These are phyloP conservation scores for Arthrobotrys iridis DNA, from an alignment of 2,329 filamentous ascomycete species.

Conservation along the genomic window DNA sequence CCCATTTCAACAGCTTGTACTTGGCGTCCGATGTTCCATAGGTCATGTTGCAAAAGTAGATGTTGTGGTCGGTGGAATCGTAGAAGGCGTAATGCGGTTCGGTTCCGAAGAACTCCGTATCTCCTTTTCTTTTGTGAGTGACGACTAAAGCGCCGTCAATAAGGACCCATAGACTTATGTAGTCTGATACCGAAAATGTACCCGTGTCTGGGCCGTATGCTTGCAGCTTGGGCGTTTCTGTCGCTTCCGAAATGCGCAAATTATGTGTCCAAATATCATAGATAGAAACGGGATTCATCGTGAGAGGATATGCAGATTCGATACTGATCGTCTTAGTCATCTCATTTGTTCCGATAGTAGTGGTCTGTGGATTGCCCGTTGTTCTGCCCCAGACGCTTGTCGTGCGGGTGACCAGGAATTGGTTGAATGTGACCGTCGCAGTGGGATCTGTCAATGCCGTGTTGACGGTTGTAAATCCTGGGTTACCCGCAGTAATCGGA, in stretches of 20 bases:
- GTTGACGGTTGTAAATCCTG: not conserved
- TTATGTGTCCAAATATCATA: not conserved
- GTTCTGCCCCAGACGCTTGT: constrained; percentile 4
- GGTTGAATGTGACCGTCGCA: not conserved
- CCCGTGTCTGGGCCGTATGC: not conserved
- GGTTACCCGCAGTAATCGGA: not conserved
- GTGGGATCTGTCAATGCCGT: not conserved
- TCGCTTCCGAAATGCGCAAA: not conserved
- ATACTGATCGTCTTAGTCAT: not conserved
- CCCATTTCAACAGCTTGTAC: no score
- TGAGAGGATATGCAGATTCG: not conserved
- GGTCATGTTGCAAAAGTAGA: not conserved
- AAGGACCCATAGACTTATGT: not conserved
- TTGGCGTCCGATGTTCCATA: not conserved
- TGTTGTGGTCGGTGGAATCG: not conserved
- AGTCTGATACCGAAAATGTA: not conserved
- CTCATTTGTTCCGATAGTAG: not conserved
- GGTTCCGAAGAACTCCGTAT: not conserved
- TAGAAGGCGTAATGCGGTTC: not conserved
- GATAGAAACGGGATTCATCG: not conserved
- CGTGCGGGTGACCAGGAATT: not conserved
- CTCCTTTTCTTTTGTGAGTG: not conserved
- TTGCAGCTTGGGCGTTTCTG: not conserved
- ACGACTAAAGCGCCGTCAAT: not conserved
- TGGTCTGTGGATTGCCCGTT: not conserved